These are phyloP conservation scores for Biscutella auriculata DNA, from an alignment of 441 rosid genomes.

Conservation along the genomic window DNA sequence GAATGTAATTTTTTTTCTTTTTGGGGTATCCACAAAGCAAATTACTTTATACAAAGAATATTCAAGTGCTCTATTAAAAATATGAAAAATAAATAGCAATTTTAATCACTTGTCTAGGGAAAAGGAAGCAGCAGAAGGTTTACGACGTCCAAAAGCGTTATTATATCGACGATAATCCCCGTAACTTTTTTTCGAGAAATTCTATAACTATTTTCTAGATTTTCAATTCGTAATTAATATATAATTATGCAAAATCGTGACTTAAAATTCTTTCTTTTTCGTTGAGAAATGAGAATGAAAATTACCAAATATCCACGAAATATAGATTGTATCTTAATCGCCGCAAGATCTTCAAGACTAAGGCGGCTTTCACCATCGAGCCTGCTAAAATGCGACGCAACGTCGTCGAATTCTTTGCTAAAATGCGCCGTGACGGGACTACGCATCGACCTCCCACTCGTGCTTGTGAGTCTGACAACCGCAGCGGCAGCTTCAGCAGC, in stretches of 20 bases:
- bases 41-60: background rate
- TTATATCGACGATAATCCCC: conserved; percentile 19
- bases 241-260: too few relatives aligned
- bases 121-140: conserved; percentile 20
- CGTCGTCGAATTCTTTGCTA: conserved; percentile 9
- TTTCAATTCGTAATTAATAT: background rate
- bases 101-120: conserved; percentile 17
- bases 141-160: conserved; percentile 17
- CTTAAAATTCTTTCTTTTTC: too few relatives aligned
- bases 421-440: conserved; percentile 19
- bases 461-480: conserved; percentile 54
- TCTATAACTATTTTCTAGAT: background rate
- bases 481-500: conserved; percentile 72
- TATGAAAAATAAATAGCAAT: background rate
- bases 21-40: background rate
- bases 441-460: conserved; percentile 43
- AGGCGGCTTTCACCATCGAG: background rate
- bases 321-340: conserved; percentile 66
- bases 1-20: background rate
- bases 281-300: too few relatives aligned
- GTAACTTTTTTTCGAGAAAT: conserved; percentile 2
- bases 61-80: background rate
- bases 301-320: conserved; percentile 83
- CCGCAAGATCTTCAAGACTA: conserved; percentile 38
- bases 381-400: conserved; percentile 14